These are phyloP conservation scores for Agrostemma githago DNA, from an alignment of 148 eudicot species.

Conservation along the genomic window DNA sequence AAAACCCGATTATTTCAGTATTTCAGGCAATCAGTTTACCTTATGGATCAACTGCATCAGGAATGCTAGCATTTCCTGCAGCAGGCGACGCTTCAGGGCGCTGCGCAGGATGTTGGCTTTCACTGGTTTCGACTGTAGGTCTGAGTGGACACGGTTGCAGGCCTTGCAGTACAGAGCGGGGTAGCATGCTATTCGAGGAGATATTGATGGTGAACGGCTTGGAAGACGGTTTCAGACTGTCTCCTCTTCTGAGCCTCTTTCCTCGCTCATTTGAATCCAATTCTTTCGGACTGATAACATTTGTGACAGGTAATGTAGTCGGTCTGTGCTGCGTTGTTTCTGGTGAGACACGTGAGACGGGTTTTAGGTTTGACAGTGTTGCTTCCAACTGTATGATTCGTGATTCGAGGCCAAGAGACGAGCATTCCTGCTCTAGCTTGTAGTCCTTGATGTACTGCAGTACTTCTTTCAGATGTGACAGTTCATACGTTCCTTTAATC, in stretches of 20 bases:
- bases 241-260: conserved; percentile 2
- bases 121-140: neutral
- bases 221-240: too few relatives aligned
- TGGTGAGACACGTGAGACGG: neutral
- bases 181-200: neutral
- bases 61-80: neutral
- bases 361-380: neutral
- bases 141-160: neutral
- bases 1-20: too few relatives aligned
- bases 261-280: conserved; percentile 1
- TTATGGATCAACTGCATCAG: too few relatives aligned
- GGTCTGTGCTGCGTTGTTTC: neutral
- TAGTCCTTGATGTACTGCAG: conserved; percentile 16
- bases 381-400: conserved; percentile 13
- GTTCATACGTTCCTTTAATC: neutral
- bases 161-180: neutral
- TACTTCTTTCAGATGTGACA: conserved; percentile 13
- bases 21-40: too few relatives aligned
- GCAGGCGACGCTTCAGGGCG: conserved; percentile 7
- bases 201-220: too few relatives aligned
- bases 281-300: neutral
- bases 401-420: conserved; percentile 6
- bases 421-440: conserved; percentile 14
- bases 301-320: neutral
- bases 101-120: neutral